Evolutionary conservation across 495 filamentous ascomycete genomes (phyloP).

Genomic region (Cairneyella variabilis): DNA sequence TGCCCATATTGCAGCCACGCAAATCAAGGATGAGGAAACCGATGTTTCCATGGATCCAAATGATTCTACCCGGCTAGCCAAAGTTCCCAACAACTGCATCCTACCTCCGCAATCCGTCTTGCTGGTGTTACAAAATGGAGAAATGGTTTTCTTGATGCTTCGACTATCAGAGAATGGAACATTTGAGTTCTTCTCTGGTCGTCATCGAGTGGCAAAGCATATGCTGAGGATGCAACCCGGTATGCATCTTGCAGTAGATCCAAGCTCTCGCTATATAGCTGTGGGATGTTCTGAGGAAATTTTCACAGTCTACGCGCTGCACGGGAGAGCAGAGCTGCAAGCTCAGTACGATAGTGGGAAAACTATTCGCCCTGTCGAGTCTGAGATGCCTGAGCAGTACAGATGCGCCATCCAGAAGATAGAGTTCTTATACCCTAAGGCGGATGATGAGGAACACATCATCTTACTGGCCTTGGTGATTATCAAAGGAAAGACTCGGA

Average conservation of each 20-base stretch:
- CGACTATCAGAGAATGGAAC: constrained; percentile 35
- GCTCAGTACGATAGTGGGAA: constrained; percentile 30
- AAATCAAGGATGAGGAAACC: constrained; percentile 34
- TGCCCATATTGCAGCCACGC: neutral
- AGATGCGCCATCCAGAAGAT: constrained; percentile 77
- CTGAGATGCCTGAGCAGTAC: constrained; percentile 53
- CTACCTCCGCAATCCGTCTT: constrained; percentile 75
- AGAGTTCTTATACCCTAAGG: constrained; percentile 76
- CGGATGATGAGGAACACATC: constrained; percentile 60
- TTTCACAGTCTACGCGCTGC: constrained; percentile 58
- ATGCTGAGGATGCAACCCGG: constrained; percentile 59
- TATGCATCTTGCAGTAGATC: constrained; percentile 79
- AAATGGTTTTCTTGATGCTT: constrained; percentile 70
- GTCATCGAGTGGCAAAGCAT: constrained; percentile 52
- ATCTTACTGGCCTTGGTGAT: constrained; percentile 72
- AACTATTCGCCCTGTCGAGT: constrained; percentile 39
- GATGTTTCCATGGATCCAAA: constrained; percentile 24
- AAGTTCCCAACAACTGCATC: constrained; percentile 7
- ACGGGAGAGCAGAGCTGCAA: constrained; percentile 44
- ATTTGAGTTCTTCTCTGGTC: constrained; percentile 56
- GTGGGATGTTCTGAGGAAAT: constrained; percentile 38
- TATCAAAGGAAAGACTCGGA: constrained; percentile 52
- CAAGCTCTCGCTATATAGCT: constrained; percentile 49
- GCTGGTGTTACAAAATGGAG: constrained; percentile 63
- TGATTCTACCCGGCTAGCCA: neutral